phyloP scores from a whole-genome alignment of 1,284 basidiomycete species.

The Amylostereum areolatum region DNA sequence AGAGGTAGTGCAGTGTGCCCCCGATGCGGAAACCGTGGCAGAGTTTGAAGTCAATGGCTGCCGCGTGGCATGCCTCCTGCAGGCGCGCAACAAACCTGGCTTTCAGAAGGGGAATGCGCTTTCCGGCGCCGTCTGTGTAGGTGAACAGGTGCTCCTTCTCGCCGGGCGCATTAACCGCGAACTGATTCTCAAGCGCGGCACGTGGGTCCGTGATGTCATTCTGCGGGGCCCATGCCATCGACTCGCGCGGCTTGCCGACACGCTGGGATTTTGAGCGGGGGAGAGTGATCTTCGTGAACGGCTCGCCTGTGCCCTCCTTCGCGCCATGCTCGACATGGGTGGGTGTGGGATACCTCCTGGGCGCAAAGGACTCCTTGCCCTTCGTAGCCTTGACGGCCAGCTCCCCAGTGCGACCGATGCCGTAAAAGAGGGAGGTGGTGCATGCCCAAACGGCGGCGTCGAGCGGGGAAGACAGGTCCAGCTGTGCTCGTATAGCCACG shows the following conservation, averaged over 20 bases:
- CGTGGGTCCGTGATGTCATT: constrained; percentile 21
- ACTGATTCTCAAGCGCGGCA: constrained; percentile 20
- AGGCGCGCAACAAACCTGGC: constrained; percentile 19
- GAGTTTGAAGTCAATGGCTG: constrained; percentile 13
- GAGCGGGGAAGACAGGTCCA: constrained; percentile 13
- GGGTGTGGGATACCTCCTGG: no score
- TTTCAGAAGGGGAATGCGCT: constrained; percentile 21
- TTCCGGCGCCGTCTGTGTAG: constrained; percentile 8
- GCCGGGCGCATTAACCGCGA: constrained; percentile 22
- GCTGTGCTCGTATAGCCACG: background rate
- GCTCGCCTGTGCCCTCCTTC: no score
- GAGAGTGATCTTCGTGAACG: no score
- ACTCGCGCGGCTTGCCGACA: constrained; percentile 25
- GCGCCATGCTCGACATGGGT: no score
- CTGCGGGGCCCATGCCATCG: constrained; percentile 9
- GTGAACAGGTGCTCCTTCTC: constrained; percentile 6
- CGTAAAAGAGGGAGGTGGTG: constrained; percentile 27
- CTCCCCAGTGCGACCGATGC: constrained; percentile 24
- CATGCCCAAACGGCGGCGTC: constrained; percentile 28
- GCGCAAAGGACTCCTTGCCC: no score
- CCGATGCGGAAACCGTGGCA: constrained; percentile 35
- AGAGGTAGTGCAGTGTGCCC: constrained; percentile 30
- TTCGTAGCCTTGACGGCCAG: no score
- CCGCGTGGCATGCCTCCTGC: constrained; percentile 11
- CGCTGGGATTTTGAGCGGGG: no score